Evolutionary conservation across 768 basidiomycete species (phyloP).

Genomic region (Clavaria fumosa): DNA sequence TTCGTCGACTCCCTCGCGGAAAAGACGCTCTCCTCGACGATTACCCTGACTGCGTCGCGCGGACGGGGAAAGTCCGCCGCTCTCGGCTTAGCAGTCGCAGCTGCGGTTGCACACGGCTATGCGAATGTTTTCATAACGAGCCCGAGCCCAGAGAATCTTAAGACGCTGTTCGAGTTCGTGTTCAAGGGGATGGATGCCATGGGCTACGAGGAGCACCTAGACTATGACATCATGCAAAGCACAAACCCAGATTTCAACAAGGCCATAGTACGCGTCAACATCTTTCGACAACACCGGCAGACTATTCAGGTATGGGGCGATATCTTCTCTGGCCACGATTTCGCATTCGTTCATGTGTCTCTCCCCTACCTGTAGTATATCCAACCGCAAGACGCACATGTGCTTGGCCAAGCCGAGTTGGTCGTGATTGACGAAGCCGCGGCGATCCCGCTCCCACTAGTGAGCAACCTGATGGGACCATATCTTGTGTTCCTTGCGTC

Average conservation of each 20-base stretch:
- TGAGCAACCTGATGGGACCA: constrained; percentile 84
- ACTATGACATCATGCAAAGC: constrained; percentile 92
- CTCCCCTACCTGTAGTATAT: too few species aligned
- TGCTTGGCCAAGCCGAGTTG: constrained; percentile 92
- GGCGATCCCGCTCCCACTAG: constrained; percentile 92
- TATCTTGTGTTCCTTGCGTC: constrained; percentile 98
- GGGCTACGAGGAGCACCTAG: constrained; percentile 94
- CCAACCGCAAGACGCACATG: constrained; percentile 94
- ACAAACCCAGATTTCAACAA: constrained; percentile 92
- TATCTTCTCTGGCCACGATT: neutral
- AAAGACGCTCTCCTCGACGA: constrained; percentile 87
- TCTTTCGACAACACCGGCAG: constrained; percentile 87
- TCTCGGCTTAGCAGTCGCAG: constrained; percentile 86
- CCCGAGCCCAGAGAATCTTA: constrained; percentile 94
- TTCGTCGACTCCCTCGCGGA: constrained; percentile 90
- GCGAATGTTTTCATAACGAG: constrained; percentile 97
- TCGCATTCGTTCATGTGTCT: too few species aligned
- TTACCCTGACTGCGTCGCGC: constrained; percentile 86
- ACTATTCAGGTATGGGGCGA: constrained; percentile 79
- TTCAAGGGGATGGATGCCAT: constrained; percentile 93
- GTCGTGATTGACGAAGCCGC: constrained; percentile 98
- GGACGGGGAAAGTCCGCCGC: constrained; percentile 96
- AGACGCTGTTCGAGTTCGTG: constrained; percentile 94
- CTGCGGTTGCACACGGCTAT: constrained; percentile 86
- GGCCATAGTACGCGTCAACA: constrained; percentile 88